Evolutionary conservation across 2,329 filamentous ascomycete species (phyloP), one percentile per base, ranked within the genome.

Genomic region (Mollisia scopiformis): DNA sequence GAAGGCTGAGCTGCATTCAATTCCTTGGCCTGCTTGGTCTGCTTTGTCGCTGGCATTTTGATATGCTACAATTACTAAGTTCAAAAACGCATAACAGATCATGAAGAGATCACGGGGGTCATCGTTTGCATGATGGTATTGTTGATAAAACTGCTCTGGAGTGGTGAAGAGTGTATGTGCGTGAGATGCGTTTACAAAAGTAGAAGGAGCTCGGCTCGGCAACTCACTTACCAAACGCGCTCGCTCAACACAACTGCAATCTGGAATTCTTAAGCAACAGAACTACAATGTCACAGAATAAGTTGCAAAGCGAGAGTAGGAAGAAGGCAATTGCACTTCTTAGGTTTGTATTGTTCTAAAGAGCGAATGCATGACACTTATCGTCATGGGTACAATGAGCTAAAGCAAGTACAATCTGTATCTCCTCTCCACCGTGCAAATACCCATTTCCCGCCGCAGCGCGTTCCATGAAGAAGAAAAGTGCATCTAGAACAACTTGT

Each of bases 401-500:
- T 19, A 53, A 57, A 65, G 27, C 54, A 52, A 47, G 16, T 13
- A 14, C 23, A 47, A n/a, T 28, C 25, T 25, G 16, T 14, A 43
- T 19, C 19, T 49, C 3, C 13, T 25, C 8, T 25, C 35, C 37
- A 51, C 13, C 39, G 16, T 23, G n/a, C 23, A 35, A 25, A n/a
- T n/a, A 6, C 14, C 16, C 21, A 19, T 6, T 51, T 4, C 11
- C 21, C 8, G 16, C 19, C 21, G 33, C 55, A 27, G 27, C 37
- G 35, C 23, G 19, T 39, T 37, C 53, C n/a, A 28, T 35, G n/a
- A 57, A 49, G 46, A n/a, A 37, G 49, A 55, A 6, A 47, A 4
- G 21, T 21, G 8, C 30, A 57, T 54, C 77, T 85, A 91, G 76
- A 97, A 93, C 66, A 98, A 86, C 88, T 98, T 99, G 83, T 98